Evolutionary conservation across 495 filamentous ascomycete genomes (phyloP).

Genomic region (Penicillium ochrochloron): DNA sequence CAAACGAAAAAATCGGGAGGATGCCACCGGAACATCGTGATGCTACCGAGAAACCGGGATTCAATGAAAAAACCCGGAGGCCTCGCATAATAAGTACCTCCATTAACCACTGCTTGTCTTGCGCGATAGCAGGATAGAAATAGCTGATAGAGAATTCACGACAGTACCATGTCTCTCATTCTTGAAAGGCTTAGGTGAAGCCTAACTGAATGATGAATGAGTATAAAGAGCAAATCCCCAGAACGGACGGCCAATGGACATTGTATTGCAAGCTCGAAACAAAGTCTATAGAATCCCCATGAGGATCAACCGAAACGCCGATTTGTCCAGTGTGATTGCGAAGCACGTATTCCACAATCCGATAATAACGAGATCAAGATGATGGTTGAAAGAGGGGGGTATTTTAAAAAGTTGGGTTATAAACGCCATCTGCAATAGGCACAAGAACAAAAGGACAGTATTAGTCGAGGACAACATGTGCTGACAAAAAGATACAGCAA

Average conservation of each 20-base stretch:
- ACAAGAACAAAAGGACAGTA: neutral
- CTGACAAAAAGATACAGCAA: neutral
- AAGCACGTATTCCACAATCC: conserved; percentile 1
- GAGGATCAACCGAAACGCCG: conserved; percentile 8
- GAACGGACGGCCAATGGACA: neutral
- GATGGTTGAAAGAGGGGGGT: neutral
- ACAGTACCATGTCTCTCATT: no score
- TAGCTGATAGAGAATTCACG: no score
- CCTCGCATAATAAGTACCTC: no score
- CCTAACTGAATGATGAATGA: no score
- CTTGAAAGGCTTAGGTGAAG: no score
- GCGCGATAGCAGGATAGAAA: no score
- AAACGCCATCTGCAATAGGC: neutral
- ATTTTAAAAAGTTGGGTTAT: neutral
- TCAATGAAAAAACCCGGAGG: no score
- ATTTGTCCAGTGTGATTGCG: conserved; percentile 2
- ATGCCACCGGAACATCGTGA: no score
- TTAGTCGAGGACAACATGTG: neutral
- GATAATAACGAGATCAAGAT: neutral
- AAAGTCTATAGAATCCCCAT: neutral
- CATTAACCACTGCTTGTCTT: no score
- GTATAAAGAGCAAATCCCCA: neutral
- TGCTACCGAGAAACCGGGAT: no score
- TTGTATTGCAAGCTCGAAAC: neutral
- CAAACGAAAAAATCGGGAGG: no score